phyloP scores from a whole-genome alignment of 768 basidiomycete species.

The Hericium erinaceus region DNA sequence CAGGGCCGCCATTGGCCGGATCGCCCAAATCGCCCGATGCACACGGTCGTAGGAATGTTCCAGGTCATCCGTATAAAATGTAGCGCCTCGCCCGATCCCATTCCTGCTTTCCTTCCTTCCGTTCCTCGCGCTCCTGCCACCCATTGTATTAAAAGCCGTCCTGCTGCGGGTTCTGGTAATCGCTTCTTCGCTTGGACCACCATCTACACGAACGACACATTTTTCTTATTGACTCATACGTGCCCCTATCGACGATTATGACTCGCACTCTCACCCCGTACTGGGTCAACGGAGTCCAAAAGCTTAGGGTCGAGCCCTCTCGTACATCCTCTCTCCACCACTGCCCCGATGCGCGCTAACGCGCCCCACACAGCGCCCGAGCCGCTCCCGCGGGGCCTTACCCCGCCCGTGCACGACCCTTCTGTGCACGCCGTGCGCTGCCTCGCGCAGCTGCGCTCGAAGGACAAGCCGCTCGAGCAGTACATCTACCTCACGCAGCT shows the following conservation, averaged over 20 bases:
- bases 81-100: neutral
- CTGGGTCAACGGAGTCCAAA: slow-evolving; percentile 62
- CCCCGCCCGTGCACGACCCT: slow-evolving; percentile 49
- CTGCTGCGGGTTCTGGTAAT: too few relatives aligned
- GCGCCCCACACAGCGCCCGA: slow-evolving; percentile 1
- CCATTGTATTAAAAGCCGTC: neutral
- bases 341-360: neutral
- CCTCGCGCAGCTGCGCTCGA: slow-evolving; percentile 64
- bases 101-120: neutral
- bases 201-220: neutral
- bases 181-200: too few relatives aligned
- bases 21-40: neutral
- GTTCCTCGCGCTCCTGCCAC: neutral
- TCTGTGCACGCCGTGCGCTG: slow-evolving; percentile 48
- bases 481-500: slow-evolving; percentile 77
- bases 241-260: slow-evolving; percentile 14
- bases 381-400: slow-evolving; percentile 43
- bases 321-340: slow-evolving; percentile 25
- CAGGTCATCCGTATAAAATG: neutral
- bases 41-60: neutral
- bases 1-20: neutral
- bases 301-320: slow-evolving; percentile 50
- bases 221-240: neutral
- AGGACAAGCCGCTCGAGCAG: slow-evolving; percentile 68
- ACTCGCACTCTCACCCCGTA: slow-evolving; percentile 53